These are phyloP conservation scores for Jatropha curcas DNA, from an alignment of 345 rosid genomes.

Conservation along the genomic window DNA sequence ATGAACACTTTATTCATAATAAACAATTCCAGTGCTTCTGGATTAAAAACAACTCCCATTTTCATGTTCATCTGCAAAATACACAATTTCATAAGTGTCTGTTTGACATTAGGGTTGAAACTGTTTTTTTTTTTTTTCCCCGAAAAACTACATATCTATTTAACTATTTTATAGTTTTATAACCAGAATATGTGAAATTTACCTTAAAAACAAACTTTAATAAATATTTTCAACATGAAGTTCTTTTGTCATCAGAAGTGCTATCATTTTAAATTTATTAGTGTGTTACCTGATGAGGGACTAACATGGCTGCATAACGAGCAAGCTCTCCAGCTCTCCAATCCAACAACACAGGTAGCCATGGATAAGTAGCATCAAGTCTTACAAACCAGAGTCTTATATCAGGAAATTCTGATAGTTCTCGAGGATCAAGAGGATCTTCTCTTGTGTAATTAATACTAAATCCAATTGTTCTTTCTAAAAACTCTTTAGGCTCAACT, in stretches of 20 bases:
- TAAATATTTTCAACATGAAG: too few relatives aligned
- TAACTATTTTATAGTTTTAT: too few relatives aligned
- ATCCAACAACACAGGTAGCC: slow-evolving; percentile 80
- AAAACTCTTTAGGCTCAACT: slow-evolving; percentile 61
- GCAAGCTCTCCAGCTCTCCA: slow-evolving; percentile 96
- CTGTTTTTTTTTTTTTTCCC: too few relatives aligned
- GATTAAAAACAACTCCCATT: slow-evolving; percentile 88
- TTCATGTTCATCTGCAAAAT: slow-evolving; percentile 70
- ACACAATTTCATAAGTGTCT: background rate
- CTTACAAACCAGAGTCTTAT: slow-evolving; percentile 89
- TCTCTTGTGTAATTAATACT: slow-evolving; percentile 66
- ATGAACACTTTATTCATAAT: slow-evolving; percentile 72
- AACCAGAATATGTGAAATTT: too few relatives aligned
- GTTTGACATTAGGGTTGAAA: too few relatives aligned
- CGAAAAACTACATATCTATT: too few relatives aligned
- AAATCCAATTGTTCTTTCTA: slow-evolving; percentile 73
- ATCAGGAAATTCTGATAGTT: slow-evolving; percentile 78
- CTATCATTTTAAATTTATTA: too few relatives aligned
- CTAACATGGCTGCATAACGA: slow-evolving; percentile 79
- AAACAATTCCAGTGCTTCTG: slow-evolving; percentile 81
- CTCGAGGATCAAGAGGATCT: slow-evolving; percentile 67
- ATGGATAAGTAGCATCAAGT: slow-evolving; percentile 77
- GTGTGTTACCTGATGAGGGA: slow-evolving; percentile 79
- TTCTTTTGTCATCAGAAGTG: too few relatives aligned
- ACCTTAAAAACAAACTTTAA: too few relatives aligned